phyloP scores from a whole-genome alignment of 2,329 filamentous ascomycete species.

The Herpotrichia juniperi region DNA sequence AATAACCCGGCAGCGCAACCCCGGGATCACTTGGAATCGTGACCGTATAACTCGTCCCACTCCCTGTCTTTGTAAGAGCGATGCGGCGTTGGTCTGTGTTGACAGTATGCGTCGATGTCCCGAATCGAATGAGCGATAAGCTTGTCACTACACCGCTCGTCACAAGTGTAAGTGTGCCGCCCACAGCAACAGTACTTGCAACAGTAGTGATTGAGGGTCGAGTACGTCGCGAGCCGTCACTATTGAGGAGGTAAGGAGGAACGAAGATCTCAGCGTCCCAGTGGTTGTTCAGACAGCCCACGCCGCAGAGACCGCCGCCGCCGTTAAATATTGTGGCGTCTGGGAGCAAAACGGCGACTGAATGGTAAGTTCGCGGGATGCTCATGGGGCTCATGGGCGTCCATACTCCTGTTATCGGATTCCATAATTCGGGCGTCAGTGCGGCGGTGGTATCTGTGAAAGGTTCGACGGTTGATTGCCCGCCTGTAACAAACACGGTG shows the following conservation, averaged over 20 bases:
- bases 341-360: constrained; percentile 30
- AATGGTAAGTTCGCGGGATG: constrained; percentile 35
- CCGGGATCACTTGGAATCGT: constrained; percentile 56
- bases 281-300: constrained; percentile 54
- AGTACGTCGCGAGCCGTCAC: constrained; percentile 48
- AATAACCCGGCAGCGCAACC: constrained; percentile 60
- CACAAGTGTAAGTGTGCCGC: constrained; percentile 36
- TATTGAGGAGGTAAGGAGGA: constrained; percentile 61
- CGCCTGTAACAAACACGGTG: constrained; percentile 41
- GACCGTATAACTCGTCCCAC: constrained; percentile 47
- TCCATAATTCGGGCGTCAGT: constrained; percentile 28
- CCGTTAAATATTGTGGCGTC: constrained; percentile 32
- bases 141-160: constrained; percentile 32
- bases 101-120: constrained; percentile 60
- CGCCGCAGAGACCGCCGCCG: constrained; percentile 52
- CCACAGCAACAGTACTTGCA: constrained; percentile 33
- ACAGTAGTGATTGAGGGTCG: constrained; percentile 53
- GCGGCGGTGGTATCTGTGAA: constrained; percentile 29
- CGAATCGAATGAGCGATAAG: constrained; percentile 56
- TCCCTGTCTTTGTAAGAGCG: constrained; percentile 44
- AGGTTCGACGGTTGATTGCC: constrained; percentile 19
- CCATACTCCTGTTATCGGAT: constrained; percentile 27
- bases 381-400: constrained; percentile 25
- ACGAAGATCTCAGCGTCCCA: constrained; percentile 62
- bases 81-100: constrained; percentile 65